Base-by-base conservation (phyloP, 441 rosid species). In the Euphorbia corollata region DNA sequence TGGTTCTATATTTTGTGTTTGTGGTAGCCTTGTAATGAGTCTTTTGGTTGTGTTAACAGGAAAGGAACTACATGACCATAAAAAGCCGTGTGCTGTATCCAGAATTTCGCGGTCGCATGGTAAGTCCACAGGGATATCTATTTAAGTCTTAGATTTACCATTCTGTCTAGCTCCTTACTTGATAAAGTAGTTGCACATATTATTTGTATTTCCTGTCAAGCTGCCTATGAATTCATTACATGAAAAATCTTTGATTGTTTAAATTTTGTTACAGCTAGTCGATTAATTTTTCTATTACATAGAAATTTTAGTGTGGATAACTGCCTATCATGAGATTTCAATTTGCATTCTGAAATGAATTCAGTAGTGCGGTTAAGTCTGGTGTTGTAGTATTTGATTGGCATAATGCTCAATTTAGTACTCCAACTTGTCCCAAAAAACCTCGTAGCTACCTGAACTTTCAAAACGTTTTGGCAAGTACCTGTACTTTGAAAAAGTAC, bases 21-120 rank as follows among this genome's bases (percentile, higher is more conserved):
- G n/a, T n/a, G n/a, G n/a, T n/a, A n/a, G n/a, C 68, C 59, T 61
- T 66, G 10, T 74, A 48, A 67, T 75, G 72, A 68, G 23, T 75
- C 55, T 57, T 54, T 68, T 27, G 36, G 60, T 69, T 56, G 47
- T 78, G 57, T 58, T 67, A 51, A 65, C 92, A 95, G 99, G 93
- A 95, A 63, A 90, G 98, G 69, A 86, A 92, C 60, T 95, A 92
- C 51, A 80, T 95, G 72, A 88, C 87, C n/a, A 61, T 85, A 63
- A 88, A 88, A 81, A 84, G 57, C 64, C 90, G 87, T 63, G 86
- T 77, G 59, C 53, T 95, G 56, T 68, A 84, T 85, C 99, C 99
- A 13, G 99, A 92, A 78, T 95, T 92, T 75, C 98, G 98, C 64
- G 99, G 97, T 69, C 94, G 98, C 68, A 95, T 92, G 99, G 99